Base-by-base conservation (phyloP, 768 basidiomycete genomes). In the Paxillus involutus region DNA sequence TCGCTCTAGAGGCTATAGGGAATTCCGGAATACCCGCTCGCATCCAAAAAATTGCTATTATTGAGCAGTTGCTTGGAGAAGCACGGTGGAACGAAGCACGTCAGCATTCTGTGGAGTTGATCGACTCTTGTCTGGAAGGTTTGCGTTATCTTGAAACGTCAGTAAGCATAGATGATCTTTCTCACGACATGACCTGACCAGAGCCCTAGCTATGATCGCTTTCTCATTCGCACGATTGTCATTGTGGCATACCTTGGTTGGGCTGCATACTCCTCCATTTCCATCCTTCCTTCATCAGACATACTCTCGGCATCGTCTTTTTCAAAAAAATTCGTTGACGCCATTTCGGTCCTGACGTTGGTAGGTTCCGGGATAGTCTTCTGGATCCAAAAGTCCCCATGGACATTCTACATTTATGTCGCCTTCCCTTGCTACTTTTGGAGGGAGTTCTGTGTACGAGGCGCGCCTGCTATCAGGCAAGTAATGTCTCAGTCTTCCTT, bases 341-440 rank as follows among this genome's bases (percentile, higher is more conserved):
- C 35, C 17, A 60, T 45, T 46, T 61, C 71, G 3, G 41, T 80
- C 7, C 24, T 70, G 9, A 67, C 63, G 2, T 60, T 75, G 37
- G 44, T 63, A 7, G 60, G 52, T 14, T 82, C 79, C 49, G 83
- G 79, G 73, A 52, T 48, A 0, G 61, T 79, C 11, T 90, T 91
- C 63, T 74, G 73, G 37, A 41, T 84, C n/a, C 88, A 92, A 62
- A 72, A 67, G 21, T 82, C 85, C 0, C 87, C 90, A 0, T 81
- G 77, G 79, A 83, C 83, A 4, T 89, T 90, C 62, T 92, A 88
- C 63, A 52, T 89, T 40, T 94, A 94, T 62, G 77, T 85, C 35
- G 65, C 78, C 4, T 92, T 92, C 57, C 89, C 91, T 0, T 77
- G 80, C 32, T 91, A 83, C 70, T 93, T 93, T 67, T 91, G 89